Evolutionary conservation across 2,329 filamentous ascomycete species (phyloP).

Genomic region (Colletotrichum eremochloae): DNA sequence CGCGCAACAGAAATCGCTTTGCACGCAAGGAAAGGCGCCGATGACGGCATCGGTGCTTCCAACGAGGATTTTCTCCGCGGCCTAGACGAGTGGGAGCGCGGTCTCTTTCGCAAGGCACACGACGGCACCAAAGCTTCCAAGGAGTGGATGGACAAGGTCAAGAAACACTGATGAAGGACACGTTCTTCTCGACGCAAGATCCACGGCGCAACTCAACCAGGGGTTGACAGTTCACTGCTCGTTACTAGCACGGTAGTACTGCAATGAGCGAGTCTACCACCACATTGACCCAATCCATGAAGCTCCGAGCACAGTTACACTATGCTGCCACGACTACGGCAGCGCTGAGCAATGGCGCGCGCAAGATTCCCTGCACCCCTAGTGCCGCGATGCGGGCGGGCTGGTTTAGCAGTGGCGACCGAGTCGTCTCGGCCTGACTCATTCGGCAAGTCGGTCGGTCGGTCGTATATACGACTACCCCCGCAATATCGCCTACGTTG

Average conservation of each 20-base stretch:
- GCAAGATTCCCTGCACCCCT: background rate
- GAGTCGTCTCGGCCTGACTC: background rate
- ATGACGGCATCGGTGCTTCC: slow-evolving; percentile 70
- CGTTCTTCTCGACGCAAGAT: background rate
- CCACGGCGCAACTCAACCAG: background rate
- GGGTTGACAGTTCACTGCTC: background rate
- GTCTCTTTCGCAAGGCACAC: slow-evolving; percentile 79
- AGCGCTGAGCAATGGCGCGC: background rate
- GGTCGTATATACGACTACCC: background rate
- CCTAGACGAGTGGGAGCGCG: slow-evolving; percentile 90
- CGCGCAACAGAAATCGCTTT: slow-evolving; percentile 87
- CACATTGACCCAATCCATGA: background rate
- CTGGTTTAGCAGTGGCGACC: slow-evolving; percentile 12
- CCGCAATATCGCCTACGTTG: background rate
- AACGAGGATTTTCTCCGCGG: slow-evolving; percentile 88
- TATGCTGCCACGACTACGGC: background rate
- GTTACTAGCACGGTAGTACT: background rate
- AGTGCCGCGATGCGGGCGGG: background rate
- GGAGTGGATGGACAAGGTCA: slow-evolving; percentile 75
- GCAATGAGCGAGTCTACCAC: background rate
- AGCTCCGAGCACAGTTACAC: background rate
- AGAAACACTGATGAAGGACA: slow-evolving; percentile 48
- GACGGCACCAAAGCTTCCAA: slow-evolving; percentile 79
- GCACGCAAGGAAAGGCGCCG: slow-evolving; percentile 87
- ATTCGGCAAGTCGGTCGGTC: background rate